A percentile compares a stretch with the other conserved stretches of the same genome.
phyloP scores from a whole-genome alignment of 2,329 filamentous ascomycete genomes.

The Pseudogymnoascus sp. region DNA sequence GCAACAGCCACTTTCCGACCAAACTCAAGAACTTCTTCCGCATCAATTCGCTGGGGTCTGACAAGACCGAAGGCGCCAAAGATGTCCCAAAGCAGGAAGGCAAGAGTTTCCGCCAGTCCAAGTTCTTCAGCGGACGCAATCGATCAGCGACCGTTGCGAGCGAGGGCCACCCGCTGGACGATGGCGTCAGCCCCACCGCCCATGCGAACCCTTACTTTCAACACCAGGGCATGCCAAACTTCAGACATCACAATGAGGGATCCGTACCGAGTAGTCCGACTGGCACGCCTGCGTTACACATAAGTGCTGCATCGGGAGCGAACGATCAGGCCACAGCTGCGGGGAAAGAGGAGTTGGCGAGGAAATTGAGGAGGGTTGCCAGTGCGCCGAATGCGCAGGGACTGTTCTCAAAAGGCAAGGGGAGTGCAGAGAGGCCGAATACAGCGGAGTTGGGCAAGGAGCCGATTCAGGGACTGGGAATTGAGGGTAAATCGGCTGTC shows the following conservation, averaged over 20 bases:
- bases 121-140: constrained; percentile 83
- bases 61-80: constrained; percentile 28
- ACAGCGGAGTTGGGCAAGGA: constrained; percentile 86
- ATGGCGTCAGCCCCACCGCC: constrained; percentile 83
- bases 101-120: constrained; percentile 68
- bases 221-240: constrained; percentile 86
- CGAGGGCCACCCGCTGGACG: constrained; percentile 85
- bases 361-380: constrained; percentile 87
- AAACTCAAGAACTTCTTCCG: constrained; percentile 67
- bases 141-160: constrained; percentile 86
- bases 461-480: constrained; percentile 54
- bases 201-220: constrained; percentile 96
- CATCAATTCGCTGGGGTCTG: constrained; percentile 48
- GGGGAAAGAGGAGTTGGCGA: constrained; percentile 86
- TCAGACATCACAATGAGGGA: constrained; percentile 90
- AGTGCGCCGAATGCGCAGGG: constrained; percentile 97
- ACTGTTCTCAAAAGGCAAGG: constrained; percentile 61
- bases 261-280: constrained; percentile 81
- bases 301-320: constrained; percentile 59
- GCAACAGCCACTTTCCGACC: constrained; percentile 57
- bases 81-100: constrained; percentile 32
- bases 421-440: constrained; percentile 61
- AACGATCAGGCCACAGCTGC: constrained; percentile 63
- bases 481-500: constrained; percentile 38
- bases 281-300: constrained; percentile 68